Conservation (phyloP, 2,329 filamentous ascomycete species). For the Westerdykella sp. region DNA sequence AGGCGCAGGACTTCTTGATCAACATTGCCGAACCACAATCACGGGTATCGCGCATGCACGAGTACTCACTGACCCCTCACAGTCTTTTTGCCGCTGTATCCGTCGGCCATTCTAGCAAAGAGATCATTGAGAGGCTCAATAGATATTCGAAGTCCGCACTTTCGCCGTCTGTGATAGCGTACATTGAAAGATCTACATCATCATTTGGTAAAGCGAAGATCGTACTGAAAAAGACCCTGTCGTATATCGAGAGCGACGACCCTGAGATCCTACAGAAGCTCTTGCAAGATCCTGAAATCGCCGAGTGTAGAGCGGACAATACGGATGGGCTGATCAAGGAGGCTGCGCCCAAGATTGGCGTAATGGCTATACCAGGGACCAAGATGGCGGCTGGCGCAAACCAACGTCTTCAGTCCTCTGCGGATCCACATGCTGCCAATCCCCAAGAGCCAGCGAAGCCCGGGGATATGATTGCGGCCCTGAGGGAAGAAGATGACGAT, state of each 20-base stretch:
- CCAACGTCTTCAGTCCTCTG: conserved; percentile 52
- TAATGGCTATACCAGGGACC: conserved; percentile 87
- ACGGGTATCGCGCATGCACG: conserved; percentile 82
- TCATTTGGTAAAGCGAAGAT: conserved; percentile 95
- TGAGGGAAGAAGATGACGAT: conserved; percentile 67
- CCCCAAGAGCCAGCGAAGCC: conserved; percentile 25
- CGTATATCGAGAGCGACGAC: conserved; percentile 89
- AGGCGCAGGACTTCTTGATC: conserved; percentile 90
- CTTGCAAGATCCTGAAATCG: conserved; percentile 78
- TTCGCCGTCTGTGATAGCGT: conserved; percentile 71
- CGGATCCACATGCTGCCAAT: conserved; percentile 35
- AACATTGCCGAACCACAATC: conserved; percentile 93
- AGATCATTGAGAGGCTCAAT: conserved; percentile 86
- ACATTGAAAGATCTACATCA: conserved; percentile 75
- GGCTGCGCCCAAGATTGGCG: conserved; percentile 77
- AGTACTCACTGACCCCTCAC: conserved; percentile 86
- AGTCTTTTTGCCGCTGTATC: conserved; percentile 94
- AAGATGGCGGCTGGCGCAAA: conserved; percentile 85
- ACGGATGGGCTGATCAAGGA: conserved; percentile 69
- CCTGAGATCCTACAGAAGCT: conserved; percentile 78
- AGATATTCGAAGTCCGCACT: conserved; percentile 83
- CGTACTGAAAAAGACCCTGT: conserved; percentile 88
- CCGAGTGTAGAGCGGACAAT: conserved; percentile 68
- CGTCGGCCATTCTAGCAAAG: conserved; percentile 79
- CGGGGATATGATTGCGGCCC: conserved; percentile 61